phyloP scores from a whole-genome alignment of 2,329 filamentous ascomycete species.

The Aspergillus sp. region DNA sequence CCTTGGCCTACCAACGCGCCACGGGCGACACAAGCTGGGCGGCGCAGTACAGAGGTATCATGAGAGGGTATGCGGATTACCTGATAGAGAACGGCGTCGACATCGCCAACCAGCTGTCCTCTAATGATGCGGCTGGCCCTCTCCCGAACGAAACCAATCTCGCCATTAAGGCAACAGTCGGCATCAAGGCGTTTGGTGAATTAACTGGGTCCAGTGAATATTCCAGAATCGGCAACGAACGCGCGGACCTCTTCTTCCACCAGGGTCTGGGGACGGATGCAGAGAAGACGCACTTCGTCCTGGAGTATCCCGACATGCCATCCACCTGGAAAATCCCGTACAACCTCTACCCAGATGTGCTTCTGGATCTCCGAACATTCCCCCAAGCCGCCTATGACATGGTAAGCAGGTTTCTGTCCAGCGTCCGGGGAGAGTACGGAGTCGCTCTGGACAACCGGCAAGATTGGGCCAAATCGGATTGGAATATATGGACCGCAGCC shows the following conservation, averaged over 20 bases:
- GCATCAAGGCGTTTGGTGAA: conserved; percentile 36
- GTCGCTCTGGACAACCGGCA: conserved; percentile 32
- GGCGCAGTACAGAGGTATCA: conserved; percentile 23
- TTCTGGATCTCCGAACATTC: conserved; percentile 33
- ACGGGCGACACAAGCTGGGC: conserved; percentile 32
- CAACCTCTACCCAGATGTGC: conserved; percentile 34
- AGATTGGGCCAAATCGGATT: conserved; percentile 36
- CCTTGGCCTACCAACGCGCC: conserved; percentile 29
- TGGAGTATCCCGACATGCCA: conserved; percentile 29
- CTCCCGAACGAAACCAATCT: conserved; percentile 39
- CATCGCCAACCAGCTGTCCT: conserved; percentile 32
- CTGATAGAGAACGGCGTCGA: conserved; percentile 31
- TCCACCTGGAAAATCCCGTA: conserved; percentile 31
- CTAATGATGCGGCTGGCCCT: conserved; percentile 34
- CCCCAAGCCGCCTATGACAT: conserved; percentile 26
- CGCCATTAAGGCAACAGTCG: conserved; percentile 40
- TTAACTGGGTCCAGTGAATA: conserved; percentile 30
- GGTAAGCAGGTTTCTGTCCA: conserved; percentile 28
- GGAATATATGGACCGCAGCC: conserved; percentile 37
- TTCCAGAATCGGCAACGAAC: conserved; percentile 24
- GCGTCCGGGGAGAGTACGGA: conserved; percentile 27
- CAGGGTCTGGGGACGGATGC: conserved; percentile 27
- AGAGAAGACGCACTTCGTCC: conserved; percentile 30
- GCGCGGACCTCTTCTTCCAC: conserved; percentile 26
- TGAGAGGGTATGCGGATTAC: conserved; percentile 34